Evolutionary conservation across 768 basidiomycete genomes (phyloP).

Genomic region (Podaxis rugospora): DNA sequence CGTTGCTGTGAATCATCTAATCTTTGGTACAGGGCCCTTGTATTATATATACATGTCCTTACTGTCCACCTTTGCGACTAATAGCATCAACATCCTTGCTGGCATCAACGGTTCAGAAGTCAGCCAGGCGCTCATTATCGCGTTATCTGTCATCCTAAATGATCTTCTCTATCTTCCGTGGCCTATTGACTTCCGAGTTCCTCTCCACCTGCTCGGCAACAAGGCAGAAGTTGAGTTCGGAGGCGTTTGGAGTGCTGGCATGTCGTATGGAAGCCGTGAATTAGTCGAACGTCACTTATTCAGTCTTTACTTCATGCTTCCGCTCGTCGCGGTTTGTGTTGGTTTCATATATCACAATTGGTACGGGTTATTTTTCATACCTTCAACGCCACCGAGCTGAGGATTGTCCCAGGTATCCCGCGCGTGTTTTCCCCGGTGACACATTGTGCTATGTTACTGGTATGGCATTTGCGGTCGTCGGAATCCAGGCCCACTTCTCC

Average conservation of each 20-base stretch:
- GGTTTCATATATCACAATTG: slow-evolving; percentile 97
- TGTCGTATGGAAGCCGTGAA: slow-evolving; percentile 81
- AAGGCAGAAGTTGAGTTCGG: slow-evolving; percentile 68
- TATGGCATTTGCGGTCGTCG: slow-evolving; percentile 98
- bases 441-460: slow-evolving; percentile 97
- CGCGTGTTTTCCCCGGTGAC: slow-evolving; percentile 91
- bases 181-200: slow-evolving; percentile 71
- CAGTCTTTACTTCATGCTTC: slow-evolving; percentile 96
- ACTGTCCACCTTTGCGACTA: slow-evolving; percentile 94
- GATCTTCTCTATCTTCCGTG: slow-evolving; percentile 93
- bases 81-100: slow-evolving; percentile 98
- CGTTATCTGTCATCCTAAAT: slow-evolving; percentile 85
- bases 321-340: slow-evolving; percentile 83
- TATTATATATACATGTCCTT: slow-evolving; percentile 98
- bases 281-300: slow-evolving; percentile 93
- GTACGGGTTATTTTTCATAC: slow-evolving; percentile 39
- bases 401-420: slow-evolving; percentile 75
- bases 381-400: background rate
- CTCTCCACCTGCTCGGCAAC: slow-evolving; percentile 64
- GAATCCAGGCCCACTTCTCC: slow-evolving; percentile 95
- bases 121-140: slow-evolving; percentile 89
- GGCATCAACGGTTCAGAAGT: slow-evolving; percentile 98
- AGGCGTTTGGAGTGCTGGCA: slow-evolving; percentile 78
- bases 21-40: slow-evolving; percentile 62
- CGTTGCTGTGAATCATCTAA: background rate